These are phyloP conservation scores for Crithidia thermophila DNA, from an alignment of 208 protist genomes.

Conservation along the genomic window DNA sequence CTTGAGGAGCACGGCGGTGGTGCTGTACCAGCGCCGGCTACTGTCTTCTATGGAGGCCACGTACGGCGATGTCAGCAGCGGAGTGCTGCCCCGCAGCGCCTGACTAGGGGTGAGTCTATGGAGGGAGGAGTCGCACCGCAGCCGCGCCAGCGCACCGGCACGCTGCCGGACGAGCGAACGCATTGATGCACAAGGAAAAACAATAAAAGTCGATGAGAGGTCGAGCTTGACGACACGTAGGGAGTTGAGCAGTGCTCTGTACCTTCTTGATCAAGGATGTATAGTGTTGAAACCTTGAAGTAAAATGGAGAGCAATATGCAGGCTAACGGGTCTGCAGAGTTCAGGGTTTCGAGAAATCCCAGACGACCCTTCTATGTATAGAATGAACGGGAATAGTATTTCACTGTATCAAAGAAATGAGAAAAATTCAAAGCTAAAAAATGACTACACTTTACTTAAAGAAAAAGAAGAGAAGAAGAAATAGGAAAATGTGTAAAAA, in stretches of 20 bases:
- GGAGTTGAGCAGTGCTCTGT: no score
- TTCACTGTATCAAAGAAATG: neutral
- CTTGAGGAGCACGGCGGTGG: slow-evolving; percentile 19
- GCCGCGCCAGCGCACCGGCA: neutral
- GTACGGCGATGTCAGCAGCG: neutral
- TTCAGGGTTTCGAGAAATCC: no score
- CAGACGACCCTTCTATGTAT: no score
- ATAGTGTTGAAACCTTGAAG: no score
- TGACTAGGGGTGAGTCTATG: slow-evolving; percentile 25
- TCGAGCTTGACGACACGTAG: no score
- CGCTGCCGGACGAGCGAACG: slow-evolving; percentile 16
- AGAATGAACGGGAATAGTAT: neutral
- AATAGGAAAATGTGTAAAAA: neutral
- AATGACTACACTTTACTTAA: neutral
- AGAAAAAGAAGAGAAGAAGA: neutral
- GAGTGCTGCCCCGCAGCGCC: neutral
- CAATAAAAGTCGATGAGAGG: no score
- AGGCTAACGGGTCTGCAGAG: no score
- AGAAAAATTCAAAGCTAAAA: neutral
- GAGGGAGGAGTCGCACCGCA: slow-evolving; percentile 6
- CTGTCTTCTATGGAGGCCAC: slow-evolving; percentile 10
- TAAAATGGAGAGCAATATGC: no score
- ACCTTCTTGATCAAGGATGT: no score
- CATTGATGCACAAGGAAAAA: no score
- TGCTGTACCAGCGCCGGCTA: slow-evolving; percentile 20